Conservation (phyloP, 2,329 filamentous ascomycete genomes). For the Alternaria infectoria region DNA sequence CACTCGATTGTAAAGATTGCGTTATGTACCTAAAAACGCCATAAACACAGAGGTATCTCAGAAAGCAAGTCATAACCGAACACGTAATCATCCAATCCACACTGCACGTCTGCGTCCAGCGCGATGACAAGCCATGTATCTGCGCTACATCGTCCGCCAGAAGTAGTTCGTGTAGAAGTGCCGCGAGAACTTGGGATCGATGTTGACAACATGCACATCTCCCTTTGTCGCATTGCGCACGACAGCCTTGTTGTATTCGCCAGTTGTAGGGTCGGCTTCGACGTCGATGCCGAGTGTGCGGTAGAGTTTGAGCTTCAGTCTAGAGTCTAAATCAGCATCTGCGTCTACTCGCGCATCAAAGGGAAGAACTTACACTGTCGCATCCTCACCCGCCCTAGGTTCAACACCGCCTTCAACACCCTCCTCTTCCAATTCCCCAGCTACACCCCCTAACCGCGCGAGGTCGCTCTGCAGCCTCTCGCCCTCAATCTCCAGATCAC, state of each 20-base stretch:
- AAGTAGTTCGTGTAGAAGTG: conserved; percentile 97
- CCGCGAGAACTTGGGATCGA: conserved; percentile 88
- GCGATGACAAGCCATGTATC: no score
- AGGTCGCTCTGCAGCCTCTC: conserved; percentile 84
- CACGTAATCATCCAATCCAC: not conserved
- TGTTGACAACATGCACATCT: conserved; percentile 92
- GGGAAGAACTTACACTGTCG: conserved; percentile 51
- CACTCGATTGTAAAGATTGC: not conserved
- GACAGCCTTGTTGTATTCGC: conserved; percentile 84
- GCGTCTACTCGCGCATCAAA: not conserved
- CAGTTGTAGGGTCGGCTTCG: conserved; percentile 73
- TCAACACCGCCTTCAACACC: conserved; percentile 76
- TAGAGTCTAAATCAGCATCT: conserved; percentile 33
- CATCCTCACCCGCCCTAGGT: conserved; percentile 57
- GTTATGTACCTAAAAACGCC: not conserved
- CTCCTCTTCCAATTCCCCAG: conserved; percentile 85
- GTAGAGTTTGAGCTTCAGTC: conserved; percentile 86
- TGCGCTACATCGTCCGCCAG: conserved; percentile 77
- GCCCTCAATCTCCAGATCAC: conserved; percentile 91
- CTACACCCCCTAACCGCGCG: conserved; percentile 72
- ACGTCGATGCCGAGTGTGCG: conserved; percentile 89
- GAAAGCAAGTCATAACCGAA: conserved; percentile 2
- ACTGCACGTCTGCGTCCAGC: no score
- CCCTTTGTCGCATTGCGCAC: conserved; percentile 85
- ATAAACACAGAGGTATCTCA: conserved; percentile 12